Evolutionary conservation across 2,329 filamentous ascomycete genomes (phyloP).

Genomic region (Trichophyton verrucosum): DNA sequence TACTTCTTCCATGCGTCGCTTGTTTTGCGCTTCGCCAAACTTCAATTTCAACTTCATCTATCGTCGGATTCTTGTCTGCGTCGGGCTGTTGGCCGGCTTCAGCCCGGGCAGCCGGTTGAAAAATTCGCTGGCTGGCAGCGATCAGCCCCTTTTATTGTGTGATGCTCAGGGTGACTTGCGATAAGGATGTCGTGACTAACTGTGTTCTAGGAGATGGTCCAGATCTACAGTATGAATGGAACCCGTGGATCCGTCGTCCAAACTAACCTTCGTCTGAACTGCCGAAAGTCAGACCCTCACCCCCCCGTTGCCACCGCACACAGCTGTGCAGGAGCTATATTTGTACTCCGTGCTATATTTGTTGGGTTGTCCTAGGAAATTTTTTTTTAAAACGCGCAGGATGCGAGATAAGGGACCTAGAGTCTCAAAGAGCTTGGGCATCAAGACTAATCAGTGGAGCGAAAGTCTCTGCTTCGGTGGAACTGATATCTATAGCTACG

Average conservation of each 20-base stretch:
- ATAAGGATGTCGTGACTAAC: neutral
- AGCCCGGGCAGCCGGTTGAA: too few species aligned
- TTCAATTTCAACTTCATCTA: neutral
- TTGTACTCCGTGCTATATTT: neutral
- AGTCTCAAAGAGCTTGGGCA: neutral
- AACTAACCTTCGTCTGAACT: conserved; percentile 1
- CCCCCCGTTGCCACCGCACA: neutral
- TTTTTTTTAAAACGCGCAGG: neutral
- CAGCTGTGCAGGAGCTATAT: neutral
- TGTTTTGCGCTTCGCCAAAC: neutral
- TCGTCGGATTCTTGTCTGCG: neutral
- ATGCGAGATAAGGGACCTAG: neutral
- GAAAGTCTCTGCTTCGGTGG: neutral
- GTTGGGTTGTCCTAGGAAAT: neutral
- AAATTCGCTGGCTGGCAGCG: too few species aligned
- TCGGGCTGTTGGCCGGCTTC: too few species aligned
- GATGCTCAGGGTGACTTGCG: neutral
- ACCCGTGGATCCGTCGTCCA: neutral
- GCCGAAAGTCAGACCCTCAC: conserved; percentile 3
- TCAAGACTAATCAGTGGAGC: neutral
- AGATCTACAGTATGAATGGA: conserved; percentile 1
- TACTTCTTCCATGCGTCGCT: neutral
- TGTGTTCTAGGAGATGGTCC: neutral
- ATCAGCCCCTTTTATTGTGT: too few species aligned
- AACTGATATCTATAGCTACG: neutral